These are phyloP conservation scores for Microdochium trichocladiopsis DNA, from an alignment of 2,329 filamentous ascomycete species.

Conservation along the genomic window DNA sequence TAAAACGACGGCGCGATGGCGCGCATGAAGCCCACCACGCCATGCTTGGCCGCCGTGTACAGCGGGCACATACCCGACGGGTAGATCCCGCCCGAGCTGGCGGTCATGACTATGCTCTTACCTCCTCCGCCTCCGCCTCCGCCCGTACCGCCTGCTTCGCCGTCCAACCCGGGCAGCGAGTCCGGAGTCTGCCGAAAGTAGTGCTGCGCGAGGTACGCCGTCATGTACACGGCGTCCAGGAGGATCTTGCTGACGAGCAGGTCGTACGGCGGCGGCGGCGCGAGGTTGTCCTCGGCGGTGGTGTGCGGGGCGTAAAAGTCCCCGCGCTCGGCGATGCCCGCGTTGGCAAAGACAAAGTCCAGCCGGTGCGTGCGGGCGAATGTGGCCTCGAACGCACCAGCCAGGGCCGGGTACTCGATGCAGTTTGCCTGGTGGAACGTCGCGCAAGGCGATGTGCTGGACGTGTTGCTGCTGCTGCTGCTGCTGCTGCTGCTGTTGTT, in stretches of 20 bases:
- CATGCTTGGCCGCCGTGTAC: constrained; percentile 24
- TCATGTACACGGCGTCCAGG: constrained; percentile 27
- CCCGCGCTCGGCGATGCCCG: not conserved
- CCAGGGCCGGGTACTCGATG: constrained; percentile 9
- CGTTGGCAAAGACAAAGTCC: not conserved
- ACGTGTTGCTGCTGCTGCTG: not conserved
- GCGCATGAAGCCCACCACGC: constrained; percentile 24
- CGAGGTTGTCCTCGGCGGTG: constrained; percentile 1
- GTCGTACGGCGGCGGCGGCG: constrained; percentile 15
- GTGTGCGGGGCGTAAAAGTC: constrained; percentile 12
- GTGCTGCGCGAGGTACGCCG: constrained; percentile 30
- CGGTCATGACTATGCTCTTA: not conserved
- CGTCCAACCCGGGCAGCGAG: constrained; percentile 7
- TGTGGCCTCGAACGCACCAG: constrained; percentile 9
- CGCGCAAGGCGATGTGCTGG: not conserved
- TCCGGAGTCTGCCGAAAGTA: constrained; percentile 25
- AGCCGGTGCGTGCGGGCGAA: constrained; percentile 5
- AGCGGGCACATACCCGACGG: constrained; percentile 19
- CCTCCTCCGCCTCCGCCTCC: constrained; percentile 20
- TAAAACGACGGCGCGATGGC: constrained; percentile 16
- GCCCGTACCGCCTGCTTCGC: constrained; percentile 21
- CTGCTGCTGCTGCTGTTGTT: too few relatives aligned
- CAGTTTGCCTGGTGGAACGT: constrained; percentile 10
- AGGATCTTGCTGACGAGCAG: constrained; percentile 21
- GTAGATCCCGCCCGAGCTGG: constrained; percentile 11